A percentile compares a stretch with the other conserved stretches of the same genome.
Conservation (phyloP, 352 stramenopile genomes). For the Pythium aquatile region DNA sequence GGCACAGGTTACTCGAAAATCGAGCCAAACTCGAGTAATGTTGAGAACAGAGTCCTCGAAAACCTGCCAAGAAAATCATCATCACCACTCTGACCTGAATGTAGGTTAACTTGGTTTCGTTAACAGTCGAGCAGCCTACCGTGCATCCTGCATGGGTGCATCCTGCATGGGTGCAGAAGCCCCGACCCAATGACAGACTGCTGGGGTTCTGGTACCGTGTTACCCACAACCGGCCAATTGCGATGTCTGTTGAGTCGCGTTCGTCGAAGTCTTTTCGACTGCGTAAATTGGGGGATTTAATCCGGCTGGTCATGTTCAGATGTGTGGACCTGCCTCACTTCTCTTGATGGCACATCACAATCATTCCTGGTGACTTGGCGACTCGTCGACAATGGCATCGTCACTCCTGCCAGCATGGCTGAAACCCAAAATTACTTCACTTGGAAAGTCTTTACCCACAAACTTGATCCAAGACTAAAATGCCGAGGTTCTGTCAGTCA, state of each 20-base stretch:
- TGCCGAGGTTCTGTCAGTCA: neutral
- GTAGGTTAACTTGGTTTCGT: too few species aligned
- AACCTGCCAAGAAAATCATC: too few species aligned
- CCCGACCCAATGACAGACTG: too few species aligned
- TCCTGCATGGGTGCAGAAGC: too few species aligned
- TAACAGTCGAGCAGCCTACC: too few species aligned
- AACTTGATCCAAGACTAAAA: too few species aligned
- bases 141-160: too few species aligned
- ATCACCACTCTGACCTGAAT: too few species aligned
- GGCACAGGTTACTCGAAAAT: neutral
- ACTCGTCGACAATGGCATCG: neutral
- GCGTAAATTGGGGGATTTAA: neutral
- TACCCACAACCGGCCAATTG: neutral
- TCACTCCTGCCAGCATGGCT: neutral
- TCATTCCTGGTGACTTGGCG: neutral
- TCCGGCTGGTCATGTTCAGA: neutral
- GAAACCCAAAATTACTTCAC: neutral
- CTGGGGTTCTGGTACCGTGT: neutral
- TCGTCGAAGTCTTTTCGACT: neutral
- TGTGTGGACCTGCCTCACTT: neutral
- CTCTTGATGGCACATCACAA: neutral
- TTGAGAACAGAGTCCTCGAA: neutral
- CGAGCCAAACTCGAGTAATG: neutral
- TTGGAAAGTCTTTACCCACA: too few species aligned
- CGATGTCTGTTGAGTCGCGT: too few species aligned